Base-by-base conservation (phyloP, 495 filamentous ascomycete genomes). In the Aspergillus bridgeri region DNA sequence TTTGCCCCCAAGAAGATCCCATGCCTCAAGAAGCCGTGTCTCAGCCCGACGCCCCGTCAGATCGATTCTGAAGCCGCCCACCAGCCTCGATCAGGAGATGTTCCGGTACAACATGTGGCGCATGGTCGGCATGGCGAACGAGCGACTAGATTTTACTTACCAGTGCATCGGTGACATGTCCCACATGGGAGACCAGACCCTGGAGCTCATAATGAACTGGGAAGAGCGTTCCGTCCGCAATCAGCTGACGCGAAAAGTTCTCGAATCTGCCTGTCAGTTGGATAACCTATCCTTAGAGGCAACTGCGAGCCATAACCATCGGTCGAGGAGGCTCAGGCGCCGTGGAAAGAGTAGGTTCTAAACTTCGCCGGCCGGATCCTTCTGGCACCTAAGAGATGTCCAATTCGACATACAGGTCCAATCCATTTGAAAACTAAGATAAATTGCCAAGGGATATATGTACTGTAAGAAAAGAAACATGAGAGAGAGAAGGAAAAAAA, bases 391-490 rank as follows among this genome's bases (percentile, higher is more conserved):
- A 15, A 15, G 13, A 15, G 17, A 33, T 33, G 8, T 2, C 8
- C 25, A 4, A 38, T 2, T 13, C 3, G 33, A 38, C 17, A 15
- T 38, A 11, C 33, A 38, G 1, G 33, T 4, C 9, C 33, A 38
- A 38, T 15, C 8, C 0, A 38, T 38, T 38, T 15, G n/a, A 19
- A 23, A 9, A 3, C 20, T 42, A 8, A 29, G 24, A 19, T 52
- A 43, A 17, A 52, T 52, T 52, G 42, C 24, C 6, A 21, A 48
- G 42, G 48, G 52, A 53, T 52, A 64, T 62, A 71, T 71, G 56
- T 71, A 73, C 70, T 69, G 51, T 22, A 24, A 46, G 48, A 48
- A 33, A n/a, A 47, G 59, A 48, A 15, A 33, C 8, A 8, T 4
- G 33, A 4, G 33, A 33, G 33, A 15, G 48, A 56, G 58, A 25